Conservation (phyloP, 306 rosid genomes). For the Begonia masoniana region DNA sequence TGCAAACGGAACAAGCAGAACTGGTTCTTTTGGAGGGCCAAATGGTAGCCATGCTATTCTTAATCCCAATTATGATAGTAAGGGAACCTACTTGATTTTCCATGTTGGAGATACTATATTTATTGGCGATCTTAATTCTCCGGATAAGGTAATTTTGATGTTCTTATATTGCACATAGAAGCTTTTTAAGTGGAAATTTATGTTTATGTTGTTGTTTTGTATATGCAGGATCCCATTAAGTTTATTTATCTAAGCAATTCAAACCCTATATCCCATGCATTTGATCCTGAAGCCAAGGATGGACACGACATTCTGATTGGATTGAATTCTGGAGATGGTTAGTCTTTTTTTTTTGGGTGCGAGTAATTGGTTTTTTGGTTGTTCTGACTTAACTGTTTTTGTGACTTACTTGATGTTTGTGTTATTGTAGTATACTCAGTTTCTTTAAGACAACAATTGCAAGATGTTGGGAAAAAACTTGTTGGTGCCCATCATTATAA, state of each 20-base stretch:
- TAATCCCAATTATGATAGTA: slow-evolving; percentile 82
- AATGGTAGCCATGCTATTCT: slow-evolving; percentile 51
- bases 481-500: slow-evolving; percentile 91
- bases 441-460: slow-evolving; percentile 96
- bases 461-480: slow-evolving; percentile 96
- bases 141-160: slow-evolving; percentile 58
- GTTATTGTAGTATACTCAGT: slow-evolving; percentile 81
- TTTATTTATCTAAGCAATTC: slow-evolving; percentile 88
- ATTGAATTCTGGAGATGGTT: slow-evolving; percentile 89
- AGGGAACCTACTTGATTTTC: slow-evolving; percentile 79
- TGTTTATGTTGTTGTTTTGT: slow-evolving; percentile 12
- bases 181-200: slow-evolving; percentile 3
- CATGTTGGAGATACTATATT: slow-evolving; percentile 93
- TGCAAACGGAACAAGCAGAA: slow-evolving; percentile 48
- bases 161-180: not conserved
- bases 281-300: slow-evolving; percentile 91
- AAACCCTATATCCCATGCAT: slow-evolving; percentile 80
- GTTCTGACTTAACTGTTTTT: slow-evolving; percentile 13
- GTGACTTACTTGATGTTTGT: slow-evolving; percentile 25
- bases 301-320: slow-evolving; percentile 95
- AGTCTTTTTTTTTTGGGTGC: slow-evolving; percentile 7
- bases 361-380: slow-evolving; percentile 2
- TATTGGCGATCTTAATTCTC: slow-evolving; percentile 89
- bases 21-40: slow-evolving; percentile 66
- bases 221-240: slow-evolving; percentile 84